A percentile compares a stretch with the other conserved stretches of the same genome.
These are phyloP conservation scores for Xylaria sp. DNA, from an alignment of 2,329 filamentous ascomycete species.

Conservation along the genomic window DNA sequence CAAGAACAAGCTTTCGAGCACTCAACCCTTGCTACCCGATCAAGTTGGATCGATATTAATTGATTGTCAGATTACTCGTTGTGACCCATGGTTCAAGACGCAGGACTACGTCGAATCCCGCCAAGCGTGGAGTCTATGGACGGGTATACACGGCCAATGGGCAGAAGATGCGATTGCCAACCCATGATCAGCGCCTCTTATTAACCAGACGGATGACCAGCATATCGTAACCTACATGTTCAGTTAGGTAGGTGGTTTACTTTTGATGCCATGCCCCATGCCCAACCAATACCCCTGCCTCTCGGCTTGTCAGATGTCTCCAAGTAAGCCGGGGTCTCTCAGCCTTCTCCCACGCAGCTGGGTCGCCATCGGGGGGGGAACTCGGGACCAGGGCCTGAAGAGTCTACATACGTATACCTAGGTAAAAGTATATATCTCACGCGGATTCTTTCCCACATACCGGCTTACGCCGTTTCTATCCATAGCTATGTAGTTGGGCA, in stretches of 20 bases:
- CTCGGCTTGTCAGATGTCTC: constrained; percentile 24
- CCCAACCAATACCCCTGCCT: constrained; percentile 31
- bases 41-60: constrained; percentile 9
- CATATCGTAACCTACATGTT: constrained; percentile 10
- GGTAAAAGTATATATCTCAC: not conserved
- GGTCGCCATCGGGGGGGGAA: constrained; percentile 22
- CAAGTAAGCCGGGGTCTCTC: constrained; percentile 34
- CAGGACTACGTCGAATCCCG: constrained; percentile 23
- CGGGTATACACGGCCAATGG: constrained; percentile 34
- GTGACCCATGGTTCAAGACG: constrained; percentile 27
- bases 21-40: constrained; percentile 12
- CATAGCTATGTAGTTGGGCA: constrained; percentile 36
- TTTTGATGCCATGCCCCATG: constrained; percentile 17
- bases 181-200: constrained; percentile 20
- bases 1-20: not conserved
- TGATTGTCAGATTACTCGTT: not conserved
- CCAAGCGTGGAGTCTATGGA: constrained; percentile 31
- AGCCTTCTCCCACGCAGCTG: constrained; percentile 39
- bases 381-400: constrained; percentile 19
- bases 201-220: constrained; percentile 14
- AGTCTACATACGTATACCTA: constrained; percentile 1
- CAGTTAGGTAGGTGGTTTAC: constrained; percentile 3
- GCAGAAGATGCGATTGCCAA: constrained; percentile 20
- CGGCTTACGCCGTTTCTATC: constrained; percentile 25
- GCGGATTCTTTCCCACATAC: constrained; percentile 21